These are phyloP conservation scores for Kazachstania taianensis DNA, from an alignment of 805 yeast genomes.

Conservation along the genomic window DNA sequence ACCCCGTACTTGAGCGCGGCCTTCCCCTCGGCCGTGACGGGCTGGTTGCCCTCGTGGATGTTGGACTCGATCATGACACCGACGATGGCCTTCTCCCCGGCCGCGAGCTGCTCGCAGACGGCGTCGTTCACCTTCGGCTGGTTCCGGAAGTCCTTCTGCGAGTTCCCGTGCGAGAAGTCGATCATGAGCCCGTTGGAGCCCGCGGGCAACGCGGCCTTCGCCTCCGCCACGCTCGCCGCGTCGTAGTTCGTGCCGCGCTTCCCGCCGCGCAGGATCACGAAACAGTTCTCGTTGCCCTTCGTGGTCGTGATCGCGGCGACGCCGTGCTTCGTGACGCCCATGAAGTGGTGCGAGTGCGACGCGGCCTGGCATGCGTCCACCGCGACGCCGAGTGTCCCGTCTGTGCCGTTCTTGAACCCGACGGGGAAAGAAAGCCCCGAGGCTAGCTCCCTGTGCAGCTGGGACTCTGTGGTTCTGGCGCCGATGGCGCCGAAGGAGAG, in stretches of 20 bases:
- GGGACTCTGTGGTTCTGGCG: conserved; percentile 98
- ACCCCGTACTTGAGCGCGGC: conserved; percentile 79
- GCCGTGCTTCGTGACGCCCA: conserved; percentile 97
- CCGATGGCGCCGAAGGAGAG: conserved; percentile 96
- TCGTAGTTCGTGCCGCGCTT: conserved; percentile 90
- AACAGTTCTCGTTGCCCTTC: conserved; percentile 89
- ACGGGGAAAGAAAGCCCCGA: conserved; percentile 98
- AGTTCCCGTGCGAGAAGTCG: conserved; percentile 97
- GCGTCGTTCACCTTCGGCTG: conserved; percentile 85
- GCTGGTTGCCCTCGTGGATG: conserved; percentile 85
- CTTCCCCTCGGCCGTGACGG: conserved; percentile 52
- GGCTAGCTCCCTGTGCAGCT: conserved; percentile 92
- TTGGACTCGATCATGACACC: conserved; percentile 96
- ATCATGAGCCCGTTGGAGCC: conserved; percentile 60
- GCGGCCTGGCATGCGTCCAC: conserved; percentile 92
- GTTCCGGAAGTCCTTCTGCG: conserved; percentile 85
- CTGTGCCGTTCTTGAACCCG: conserved; percentile 98
- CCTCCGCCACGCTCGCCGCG: conserved; percentile 61
- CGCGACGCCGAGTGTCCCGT: conserved; percentile 87
- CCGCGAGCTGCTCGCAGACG: conserved; percentile 72
- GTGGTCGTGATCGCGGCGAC: conserved; percentile 94
- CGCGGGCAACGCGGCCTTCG: conserved; percentile 50
- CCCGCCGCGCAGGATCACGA: conserved; percentile 94
- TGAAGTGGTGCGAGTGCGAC: conserved; percentile 82
- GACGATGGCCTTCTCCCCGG: conserved; percentile 70